Evolutionary conservation across 768 basidiomycete genomes (phyloP).

Genomic region (Infundibulicybe gibba): DNA sequence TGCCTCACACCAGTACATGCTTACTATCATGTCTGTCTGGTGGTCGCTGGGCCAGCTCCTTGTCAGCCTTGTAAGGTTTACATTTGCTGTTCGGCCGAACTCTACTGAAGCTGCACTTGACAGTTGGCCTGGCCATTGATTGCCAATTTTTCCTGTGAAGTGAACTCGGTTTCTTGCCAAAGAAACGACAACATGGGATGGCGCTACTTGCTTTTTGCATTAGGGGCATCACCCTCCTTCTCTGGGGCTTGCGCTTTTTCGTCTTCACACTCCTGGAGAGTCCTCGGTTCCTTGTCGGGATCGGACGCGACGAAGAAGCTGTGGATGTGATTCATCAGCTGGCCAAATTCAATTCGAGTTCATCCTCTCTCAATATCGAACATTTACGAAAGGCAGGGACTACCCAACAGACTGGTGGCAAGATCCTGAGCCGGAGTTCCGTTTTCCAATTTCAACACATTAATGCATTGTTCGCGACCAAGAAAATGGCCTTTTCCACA

Average conservation of each 20-base stretch:
- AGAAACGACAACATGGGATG: conserved; percentile 60
- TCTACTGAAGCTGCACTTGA: not conserved
- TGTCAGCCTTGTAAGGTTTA: conserved; percentile 29
- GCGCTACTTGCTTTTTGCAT: conserved; percentile 66
- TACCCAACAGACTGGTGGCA: conserved; percentile 1
- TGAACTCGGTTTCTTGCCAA: conserved; percentile 25
- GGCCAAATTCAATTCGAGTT: conserved; percentile 53
- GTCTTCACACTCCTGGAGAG: conserved; percentile 62
- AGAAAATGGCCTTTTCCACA: conserved; percentile 59
- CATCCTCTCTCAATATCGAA: conserved; percentile 42
- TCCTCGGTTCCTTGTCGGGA: conserved; percentile 65
- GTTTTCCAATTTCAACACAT: conserved; percentile 34
- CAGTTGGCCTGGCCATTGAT: conserved; percentile 70
- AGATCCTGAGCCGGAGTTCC: conserved; percentile 31
- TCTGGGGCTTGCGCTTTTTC: conserved; percentile 58
- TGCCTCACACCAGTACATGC: conserved; percentile 63
- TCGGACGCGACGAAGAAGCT: conserved; percentile 55
- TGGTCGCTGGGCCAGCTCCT: conserved; percentile 73
- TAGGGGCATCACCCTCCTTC: conserved; percentile 67
- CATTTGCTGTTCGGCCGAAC: no score
- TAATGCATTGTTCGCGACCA: conserved; percentile 55
- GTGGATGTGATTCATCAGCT: conserved; percentile 56
- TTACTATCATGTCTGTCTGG: conserved; percentile 70
- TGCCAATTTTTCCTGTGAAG: conserved; percentile 55
- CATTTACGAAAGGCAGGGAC: conserved; percentile 30